These are phyloP conservation scores for Phyllosticta citribraziliensis DNA, from an alignment of 2,329 filamentous ascomycete species.

Conservation along the genomic window DNA sequence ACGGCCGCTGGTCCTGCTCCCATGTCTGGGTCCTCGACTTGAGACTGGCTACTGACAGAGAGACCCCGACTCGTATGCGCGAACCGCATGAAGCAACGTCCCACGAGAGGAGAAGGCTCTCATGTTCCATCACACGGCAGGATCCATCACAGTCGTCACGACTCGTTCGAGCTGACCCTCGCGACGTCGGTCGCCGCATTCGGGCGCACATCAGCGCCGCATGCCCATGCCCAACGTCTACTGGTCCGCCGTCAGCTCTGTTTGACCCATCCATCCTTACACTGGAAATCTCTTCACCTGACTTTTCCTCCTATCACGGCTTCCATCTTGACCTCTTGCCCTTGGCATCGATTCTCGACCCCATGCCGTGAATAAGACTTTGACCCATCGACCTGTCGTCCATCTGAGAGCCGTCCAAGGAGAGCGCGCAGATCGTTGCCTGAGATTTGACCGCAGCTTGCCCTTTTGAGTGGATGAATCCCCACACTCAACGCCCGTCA, in stretches of 20 bases:
- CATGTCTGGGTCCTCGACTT: neutral
- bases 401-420: neutral
- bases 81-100: neutral
- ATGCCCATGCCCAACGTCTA: neutral
- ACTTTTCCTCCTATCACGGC: neutral
- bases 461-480: neutral
- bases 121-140: neutral
- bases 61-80: neutral
- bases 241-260: neutral
- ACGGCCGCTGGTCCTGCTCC: neutral
- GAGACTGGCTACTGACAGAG: neutral
- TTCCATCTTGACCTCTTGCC: neutral
- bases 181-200: neutral
- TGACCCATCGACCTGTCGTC: neutral
- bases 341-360: neutral
- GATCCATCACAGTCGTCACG: neutral
- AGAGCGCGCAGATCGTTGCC: neutral
- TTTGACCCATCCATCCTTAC: neutral
- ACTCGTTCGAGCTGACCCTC: neutral
- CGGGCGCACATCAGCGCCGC: neutral
- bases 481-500: neutral
- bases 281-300: neutral
- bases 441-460: neutral
- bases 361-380: neutral
- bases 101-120: neutral